Percentiles rank a stretch among this genome's conserved stretches.
These are phyloP conservation scores for Cicer chorassanicum DNA, from an alignment of 306 rosid species.

Conservation along the genomic window DNA sequence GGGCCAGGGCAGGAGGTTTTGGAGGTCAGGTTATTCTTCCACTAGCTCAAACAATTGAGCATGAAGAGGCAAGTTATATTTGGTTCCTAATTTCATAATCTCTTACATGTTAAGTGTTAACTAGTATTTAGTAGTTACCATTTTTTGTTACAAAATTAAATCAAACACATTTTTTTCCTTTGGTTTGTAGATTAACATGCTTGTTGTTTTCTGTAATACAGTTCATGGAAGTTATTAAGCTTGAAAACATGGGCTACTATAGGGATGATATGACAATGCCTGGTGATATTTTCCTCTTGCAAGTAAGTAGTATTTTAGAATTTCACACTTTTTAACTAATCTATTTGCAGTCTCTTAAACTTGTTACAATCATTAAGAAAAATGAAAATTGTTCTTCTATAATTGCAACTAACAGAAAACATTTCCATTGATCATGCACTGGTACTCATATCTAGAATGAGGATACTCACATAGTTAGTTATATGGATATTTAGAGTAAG, in stretches of 20 bases:
- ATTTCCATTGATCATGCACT: background rate
- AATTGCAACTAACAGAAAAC: background rate
- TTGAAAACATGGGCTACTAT: slow-evolving; percentile 91
- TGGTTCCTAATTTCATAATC: background rate
- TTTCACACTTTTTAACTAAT: slow-evolving; percentile 13
- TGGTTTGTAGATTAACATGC: background rate
- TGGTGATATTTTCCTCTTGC: slow-evolving; percentile 90
- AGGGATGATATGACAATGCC: slow-evolving; percentile 91
- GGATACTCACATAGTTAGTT: slow-evolving; percentile 21
- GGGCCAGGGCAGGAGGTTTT: slow-evolving; percentile 69
- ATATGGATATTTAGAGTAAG: slow-evolving; percentile 11
- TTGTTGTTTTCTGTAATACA: slow-evolving; percentile 49
- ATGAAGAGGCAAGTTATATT: slow-evolving; percentile 82
- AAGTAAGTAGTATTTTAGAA: slow-evolving; percentile 61
- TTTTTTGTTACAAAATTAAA: background rate
- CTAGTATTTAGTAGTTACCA: background rate
- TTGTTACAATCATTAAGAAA: slow-evolving; percentile 11
- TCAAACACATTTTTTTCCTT: background rate
- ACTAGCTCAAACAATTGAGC: slow-evolving; percentile 90
- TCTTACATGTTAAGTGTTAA: background rate
- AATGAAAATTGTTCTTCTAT: background rate
- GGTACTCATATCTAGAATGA: background rate
- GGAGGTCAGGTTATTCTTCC: slow-evolving; percentile 99
- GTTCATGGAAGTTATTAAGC: slow-evolving; percentile 97
- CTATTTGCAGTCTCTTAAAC: slow-evolving; percentile 21